Percentiles rank a stretch among this genome's conserved stretches.
Conservation (phyloP, 768 basidiomycete genomes). For the Mrakia frigida region DNA sequence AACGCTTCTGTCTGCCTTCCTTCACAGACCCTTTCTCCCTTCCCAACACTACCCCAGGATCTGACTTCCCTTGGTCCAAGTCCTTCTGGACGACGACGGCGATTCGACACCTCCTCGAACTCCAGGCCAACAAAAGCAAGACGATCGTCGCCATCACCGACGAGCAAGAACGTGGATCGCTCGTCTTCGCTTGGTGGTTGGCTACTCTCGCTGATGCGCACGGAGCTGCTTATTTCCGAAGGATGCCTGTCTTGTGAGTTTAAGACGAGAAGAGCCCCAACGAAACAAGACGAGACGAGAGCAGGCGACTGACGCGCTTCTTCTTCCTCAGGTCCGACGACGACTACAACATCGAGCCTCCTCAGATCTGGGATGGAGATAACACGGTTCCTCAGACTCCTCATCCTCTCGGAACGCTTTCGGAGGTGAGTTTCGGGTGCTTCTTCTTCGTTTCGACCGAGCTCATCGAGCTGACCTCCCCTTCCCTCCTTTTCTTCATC, state of each 20-base stretch:
- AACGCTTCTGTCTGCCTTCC: not conserved
- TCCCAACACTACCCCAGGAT: conserved; percentile 6
- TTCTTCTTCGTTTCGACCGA: too few relatives aligned
- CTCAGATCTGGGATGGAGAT: conserved; percentile 27
- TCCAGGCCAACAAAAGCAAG: conserved; percentile 51
- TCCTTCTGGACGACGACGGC: conserved; percentile 77
- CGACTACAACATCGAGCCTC: conserved; percentile 35
- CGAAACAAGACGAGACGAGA: not conserved
- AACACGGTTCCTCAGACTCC: conserved; percentile 20
- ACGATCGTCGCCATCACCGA: conserved; percentile 35
- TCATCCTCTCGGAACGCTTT: conserved; percentile 23
- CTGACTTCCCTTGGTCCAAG: conserved; percentile 53
- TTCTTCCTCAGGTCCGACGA: conserved; percentile 21
- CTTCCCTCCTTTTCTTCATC: not conserved
- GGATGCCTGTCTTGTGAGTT: conserved; percentile 68
- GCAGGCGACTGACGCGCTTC: not conserved
- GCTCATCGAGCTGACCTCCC: not conserved
- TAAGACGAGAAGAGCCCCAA: not conserved
- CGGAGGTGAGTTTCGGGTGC: conserved; percentile 7
- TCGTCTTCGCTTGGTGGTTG: conserved; percentile 83
- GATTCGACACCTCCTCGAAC: conserved; percentile 69
- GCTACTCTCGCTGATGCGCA: conserved; percentile 74
- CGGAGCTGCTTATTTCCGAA: conserved; percentile 73
- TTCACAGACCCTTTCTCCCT: conserved; percentile 1
- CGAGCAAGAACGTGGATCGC: conserved; percentile 32